These are phyloP conservation scores for Lachnellula hyalina DNA, from an alignment of 2,329 filamentous ascomycete genomes.

Conservation along the genomic window DNA sequence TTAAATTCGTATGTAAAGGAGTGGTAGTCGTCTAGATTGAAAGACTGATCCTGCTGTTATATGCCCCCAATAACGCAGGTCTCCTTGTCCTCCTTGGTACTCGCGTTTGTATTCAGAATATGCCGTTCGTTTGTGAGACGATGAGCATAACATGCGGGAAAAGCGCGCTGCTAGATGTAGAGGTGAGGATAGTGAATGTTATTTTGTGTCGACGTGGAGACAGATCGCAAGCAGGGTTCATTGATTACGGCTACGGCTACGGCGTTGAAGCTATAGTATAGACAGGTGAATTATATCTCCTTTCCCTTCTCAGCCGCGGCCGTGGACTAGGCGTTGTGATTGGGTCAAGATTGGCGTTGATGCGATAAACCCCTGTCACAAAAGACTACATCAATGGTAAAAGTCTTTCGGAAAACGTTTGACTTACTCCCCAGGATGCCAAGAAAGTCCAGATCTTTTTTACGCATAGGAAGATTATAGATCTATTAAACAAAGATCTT, in stretches of 20 bases:
- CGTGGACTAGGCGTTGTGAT: conserved; percentile 9
- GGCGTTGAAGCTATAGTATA: conserved; percentile 25
- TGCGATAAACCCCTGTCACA: conserved; percentile 10
- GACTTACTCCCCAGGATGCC: too few relatives aligned
- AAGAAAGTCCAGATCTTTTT: too few relatives aligned
- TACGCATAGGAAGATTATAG: too few relatives aligned
- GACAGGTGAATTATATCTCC: conserved; percentile 16
- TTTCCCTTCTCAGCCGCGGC: not conserved
- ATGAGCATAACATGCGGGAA: conserved; percentile 8
- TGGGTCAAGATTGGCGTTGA: conserved; percentile 12
- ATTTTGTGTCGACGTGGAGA: conserved; percentile 23
- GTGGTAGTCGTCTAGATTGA: conserved; percentile 13
- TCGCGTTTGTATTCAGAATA: not conserved
- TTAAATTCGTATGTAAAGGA: conserved; percentile 17
- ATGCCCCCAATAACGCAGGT: not conserved
- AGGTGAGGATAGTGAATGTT: conserved; percentile 4
- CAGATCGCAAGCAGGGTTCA: conserved; percentile 10
- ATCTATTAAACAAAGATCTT: too few relatives aligned
- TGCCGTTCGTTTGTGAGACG: not conserved
- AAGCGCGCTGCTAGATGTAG: conserved; percentile 10
- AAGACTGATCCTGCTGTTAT: not conserved
- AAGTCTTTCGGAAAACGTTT: not conserved
- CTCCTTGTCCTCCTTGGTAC: not conserved
- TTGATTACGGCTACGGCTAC: conserved; percentile 6
- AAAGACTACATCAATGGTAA: conserved; percentile 13